Evolutionary conservation across 345 rosid genomes (phyloP), one percentile per base, ranked within the genome.

Genomic region (Rhodomyrtus tomentosa): DNA sequence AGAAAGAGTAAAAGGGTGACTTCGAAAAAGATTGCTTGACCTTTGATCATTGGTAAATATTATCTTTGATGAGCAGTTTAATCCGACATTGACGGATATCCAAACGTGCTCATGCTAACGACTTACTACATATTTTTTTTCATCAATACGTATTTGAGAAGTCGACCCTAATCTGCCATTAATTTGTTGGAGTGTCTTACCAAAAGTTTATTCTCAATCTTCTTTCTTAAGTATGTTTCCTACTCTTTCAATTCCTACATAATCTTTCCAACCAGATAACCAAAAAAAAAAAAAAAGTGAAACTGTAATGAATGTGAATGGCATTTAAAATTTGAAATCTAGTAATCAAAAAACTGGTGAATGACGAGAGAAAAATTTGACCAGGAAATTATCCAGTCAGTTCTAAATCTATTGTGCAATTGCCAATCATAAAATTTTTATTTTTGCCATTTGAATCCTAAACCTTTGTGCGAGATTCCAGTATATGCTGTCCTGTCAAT

Each of bases 341-440:
- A 36, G 76, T 68, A 36, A 68, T 68, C 25, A 36, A 8, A 68
- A 68, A 13, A 68, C 76, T 9, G 13, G 10, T 36, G 1, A 22
- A 55, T 9, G 58, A 68, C 36, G 45, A 45, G 76, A 36, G 4
- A 36, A 68, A 32, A 4, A 7, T 32, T 68, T 36, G 3, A 24
- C 0, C 3, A 4, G 24, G 24, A 36, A 8, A 36, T 18, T 68
- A 68, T 36, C 2, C 5, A 8, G 38, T 9, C 1, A 18, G 3
- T 24, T 3, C 0, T 18, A 68, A 36, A 10, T 20, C 20, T 20
- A 36, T 32, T 18, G 2, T 9, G 0, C 0, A 0, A 0, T 18
- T 68, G 18, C 36, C 0, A 18, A 18, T 20, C 0, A 0, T 18
- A 9, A 36, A 18, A 0, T 18, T 20, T 36, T 36, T 1, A 21